Percentiles rank a stretch among this genome's conserved stretches.
phyloP scores from a whole-genome alignment of 805 yeast genomes.

The Schizosaccharomyces lindneri region DNA sequence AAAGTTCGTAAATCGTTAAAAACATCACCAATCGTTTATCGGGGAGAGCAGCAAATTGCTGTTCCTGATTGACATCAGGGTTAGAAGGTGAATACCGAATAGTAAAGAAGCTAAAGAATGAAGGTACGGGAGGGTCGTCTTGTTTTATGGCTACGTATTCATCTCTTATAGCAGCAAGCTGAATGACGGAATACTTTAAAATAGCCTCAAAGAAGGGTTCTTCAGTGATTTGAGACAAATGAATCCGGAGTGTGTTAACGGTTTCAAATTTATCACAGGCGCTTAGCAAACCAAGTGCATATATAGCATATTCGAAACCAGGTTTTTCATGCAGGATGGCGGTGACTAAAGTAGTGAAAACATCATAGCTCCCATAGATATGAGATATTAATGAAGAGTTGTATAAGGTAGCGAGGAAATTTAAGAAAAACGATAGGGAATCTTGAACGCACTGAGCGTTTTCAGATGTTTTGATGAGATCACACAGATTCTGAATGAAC shows the following conservation, averaged over 20 bases:
- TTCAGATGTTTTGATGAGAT: not conserved
- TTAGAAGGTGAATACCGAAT: not conserved
- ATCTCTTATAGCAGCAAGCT: not conserved
- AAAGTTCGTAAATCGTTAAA: not conserved
- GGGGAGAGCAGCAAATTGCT: not conserved
- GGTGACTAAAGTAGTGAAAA: not conserved
- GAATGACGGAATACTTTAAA: not conserved
- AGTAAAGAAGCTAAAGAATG: not conserved
- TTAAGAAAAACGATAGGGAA: not conserved
- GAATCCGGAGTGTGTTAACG: not conserved
- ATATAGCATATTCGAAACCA: not conserved
- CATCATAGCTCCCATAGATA: not conserved
- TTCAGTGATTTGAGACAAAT: not conserved
- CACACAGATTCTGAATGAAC: not conserved
- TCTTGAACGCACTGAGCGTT: not conserved
- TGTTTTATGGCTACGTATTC: not conserved
- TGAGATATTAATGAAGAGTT: not conserved
- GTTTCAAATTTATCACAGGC: not conserved
- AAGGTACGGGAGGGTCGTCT: not conserved
- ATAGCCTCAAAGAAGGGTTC: not conserved
- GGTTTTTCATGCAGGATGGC: not conserved
- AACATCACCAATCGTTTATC: not conserved
- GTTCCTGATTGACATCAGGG: not conserved
- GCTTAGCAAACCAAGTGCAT: not conserved
- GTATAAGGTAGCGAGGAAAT: not conserved